phyloP scores from a whole-genome alignment of 139 green algal species.

The Micractinium conductrix region DNA sequence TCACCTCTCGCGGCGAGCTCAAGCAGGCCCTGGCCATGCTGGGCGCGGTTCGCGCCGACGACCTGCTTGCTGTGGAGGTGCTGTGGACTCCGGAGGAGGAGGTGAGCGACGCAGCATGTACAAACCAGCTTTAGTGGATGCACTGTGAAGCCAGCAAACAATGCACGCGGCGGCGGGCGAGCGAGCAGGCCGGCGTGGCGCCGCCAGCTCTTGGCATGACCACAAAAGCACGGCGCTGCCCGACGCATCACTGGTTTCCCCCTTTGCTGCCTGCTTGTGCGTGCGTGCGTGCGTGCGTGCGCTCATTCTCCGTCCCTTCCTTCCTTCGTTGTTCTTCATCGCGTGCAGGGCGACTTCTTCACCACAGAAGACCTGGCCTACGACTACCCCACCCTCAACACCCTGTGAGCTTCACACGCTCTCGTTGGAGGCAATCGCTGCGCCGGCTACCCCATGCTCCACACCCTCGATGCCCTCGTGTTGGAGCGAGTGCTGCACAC shows the following conservation, averaged over 20 bases:
- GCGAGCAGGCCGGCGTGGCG: not conserved
- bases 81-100: conserved; percentile 97
- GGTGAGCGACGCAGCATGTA: not conserved
- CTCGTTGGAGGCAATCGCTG: too few species aligned
- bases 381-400: conserved; percentile 85
- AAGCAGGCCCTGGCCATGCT: conserved; percentile 73
- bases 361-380: conserved; percentile 81
- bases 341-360: conserved; percentile 73
- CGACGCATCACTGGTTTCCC: too few species aligned
- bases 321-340: not conserved
- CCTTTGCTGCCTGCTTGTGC: not conserved
- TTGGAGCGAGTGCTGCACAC: too few species aligned
- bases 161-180: not conserved
- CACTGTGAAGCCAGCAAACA: too few species aligned
- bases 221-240: too few species aligned
- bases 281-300: not conserved
- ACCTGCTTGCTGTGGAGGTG: conserved; percentile 92
- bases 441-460: too few species aligned
- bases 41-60: conserved; percentile 57
- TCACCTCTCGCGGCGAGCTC: conserved; percentile 61
- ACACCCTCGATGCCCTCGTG: too few species aligned
- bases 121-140: too few species aligned
- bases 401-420: too few species aligned
- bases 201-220: too few species aligned
- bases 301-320: not conserved